Percentiles rank a stretch among this genome's conserved stretches.
These are phyloP conservation scores for Quillaja saponaria DNA, from an alignment of 306 rosid genomes.

Conservation along the genomic window DNA sequence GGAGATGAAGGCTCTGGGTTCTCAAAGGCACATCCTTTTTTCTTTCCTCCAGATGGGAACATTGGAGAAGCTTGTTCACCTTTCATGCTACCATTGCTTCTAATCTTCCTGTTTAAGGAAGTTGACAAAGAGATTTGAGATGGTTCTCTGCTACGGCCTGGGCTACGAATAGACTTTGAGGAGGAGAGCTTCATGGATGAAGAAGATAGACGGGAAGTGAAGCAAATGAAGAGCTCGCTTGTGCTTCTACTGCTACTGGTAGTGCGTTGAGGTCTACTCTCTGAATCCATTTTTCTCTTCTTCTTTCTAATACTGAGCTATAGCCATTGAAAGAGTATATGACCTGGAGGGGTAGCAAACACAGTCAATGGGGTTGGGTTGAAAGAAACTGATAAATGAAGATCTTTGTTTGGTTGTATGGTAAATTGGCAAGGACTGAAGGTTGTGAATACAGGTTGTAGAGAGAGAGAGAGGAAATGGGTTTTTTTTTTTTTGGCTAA, in stretches of 20 bases:
- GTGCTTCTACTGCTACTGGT: conserved; percentile 39
- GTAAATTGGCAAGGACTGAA: conserved; percentile 15
- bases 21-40: conserved; percentile 63
- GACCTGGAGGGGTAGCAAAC: conserved; percentile 12
- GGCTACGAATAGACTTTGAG: conserved; percentile 79
- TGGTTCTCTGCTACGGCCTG: conserved; percentile 64
- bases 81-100: conserved; percentile 74
- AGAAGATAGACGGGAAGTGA: conserved; percentile 72
- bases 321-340: conserved; percentile 22
- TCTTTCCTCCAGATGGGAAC: conserved; percentile 76
- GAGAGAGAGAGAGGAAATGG: conserved; percentile 9
- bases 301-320: conserved; percentile 8
- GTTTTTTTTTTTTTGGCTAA: too few relatives aligned
- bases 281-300: conserved; percentile 44
- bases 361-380: not conserved
- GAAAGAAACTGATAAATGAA: conserved; percentile 17
- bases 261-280: conserved; percentile 43
- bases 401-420: conserved; percentile 36
- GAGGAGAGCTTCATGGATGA: conserved; percentile 89
- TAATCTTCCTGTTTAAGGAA: conserved; percentile 75
- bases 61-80: conserved; percentile 91
- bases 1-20: conserved; percentile 98
- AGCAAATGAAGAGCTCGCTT: conserved; percentile 75
- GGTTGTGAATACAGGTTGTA: conserved; percentile 11
- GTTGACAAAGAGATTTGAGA: conserved; percentile 80